Conservation (phyloP, 176 grass and related monocot species). For the Aegilops umbellulata region DNA sequence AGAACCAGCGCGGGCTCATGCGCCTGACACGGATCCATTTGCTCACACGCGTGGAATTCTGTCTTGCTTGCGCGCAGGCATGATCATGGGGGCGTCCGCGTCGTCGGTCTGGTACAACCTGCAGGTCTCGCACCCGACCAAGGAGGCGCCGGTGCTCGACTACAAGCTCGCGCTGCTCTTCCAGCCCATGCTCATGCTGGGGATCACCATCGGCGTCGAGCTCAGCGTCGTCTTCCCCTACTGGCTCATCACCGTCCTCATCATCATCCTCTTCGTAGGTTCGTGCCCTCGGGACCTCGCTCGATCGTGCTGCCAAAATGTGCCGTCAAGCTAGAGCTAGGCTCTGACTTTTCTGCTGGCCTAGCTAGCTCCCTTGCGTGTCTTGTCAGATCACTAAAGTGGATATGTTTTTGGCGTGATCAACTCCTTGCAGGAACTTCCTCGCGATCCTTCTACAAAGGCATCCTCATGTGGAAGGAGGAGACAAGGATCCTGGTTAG, state of each 20-base stretch:
- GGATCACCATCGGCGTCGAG: conserved; percentile 94
- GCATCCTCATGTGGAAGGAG: conserved; percentile 89
- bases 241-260: conserved; percentile 98
- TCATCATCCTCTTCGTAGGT: conserved; percentile 95
- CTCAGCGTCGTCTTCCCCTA: conserved; percentile 94
- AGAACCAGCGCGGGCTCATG: not conserved
- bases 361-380: conserved; percentile 4
- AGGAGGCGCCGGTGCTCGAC: conserved; percentile 87
- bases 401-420: not conserved
- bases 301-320: not conserved
- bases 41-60: not conserved
- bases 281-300: not conserved
- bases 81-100: conserved; percentile 96
- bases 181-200: conserved; percentile 99
- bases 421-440: conserved; percentile 68
- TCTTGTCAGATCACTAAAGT: not conserved
- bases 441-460: conserved; percentile 90
- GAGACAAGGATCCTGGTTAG: conserved; percentile 81
- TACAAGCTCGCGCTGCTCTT: conserved; percentile 90
- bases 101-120: conserved; percentile 99
- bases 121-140: conserved; percentile 83
- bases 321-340: not conserved
- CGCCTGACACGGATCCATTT: not conserved
- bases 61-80: conserved; percentile 45
- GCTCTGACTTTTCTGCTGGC: not conserved